A percentile compares a stretch with the other conserved stretches of the same genome.
These are phyloP conservation scores for Fusarium sp. DNA, from an alignment of 2,329 filamentous ascomycete genomes.

Conservation along the genomic window DNA sequence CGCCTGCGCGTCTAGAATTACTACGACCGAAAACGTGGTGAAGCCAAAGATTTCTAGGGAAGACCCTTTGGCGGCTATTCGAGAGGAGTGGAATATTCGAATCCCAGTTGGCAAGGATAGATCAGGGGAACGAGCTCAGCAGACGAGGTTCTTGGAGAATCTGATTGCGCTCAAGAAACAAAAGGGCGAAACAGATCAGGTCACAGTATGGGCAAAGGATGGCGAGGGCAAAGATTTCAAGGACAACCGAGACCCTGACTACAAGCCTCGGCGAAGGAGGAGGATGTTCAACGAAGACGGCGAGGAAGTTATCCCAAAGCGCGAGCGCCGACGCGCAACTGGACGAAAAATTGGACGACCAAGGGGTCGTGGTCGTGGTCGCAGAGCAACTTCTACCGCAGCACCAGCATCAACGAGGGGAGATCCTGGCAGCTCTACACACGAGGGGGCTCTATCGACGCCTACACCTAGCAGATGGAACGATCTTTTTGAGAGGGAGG, in stretches of 20 bases:
- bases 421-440: constrained; percentile 20
- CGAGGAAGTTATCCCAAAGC: constrained; percentile 40
- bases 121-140: constrained; percentile 61
- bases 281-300: constrained; percentile 45
- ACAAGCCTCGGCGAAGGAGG: constrained; percentile 49
- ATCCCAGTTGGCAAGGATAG: constrained; percentile 61
- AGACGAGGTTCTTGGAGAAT: constrained; percentile 72
- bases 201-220: constrained; percentile 69
- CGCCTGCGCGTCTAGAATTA: constrained; percentile 76
- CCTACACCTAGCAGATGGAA: constrained; percentile 53
- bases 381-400: constrained; percentile 5
- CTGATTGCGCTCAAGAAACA: constrained; percentile 74
- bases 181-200: constrained; percentile 73
- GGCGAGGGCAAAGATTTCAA: constrained; percentile 56
- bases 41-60: constrained; percentile 57
- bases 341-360: constrained; percentile 40
- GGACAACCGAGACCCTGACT: constrained; percentile 57
- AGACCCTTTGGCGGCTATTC: constrained; percentile 54
- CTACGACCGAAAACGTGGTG: constrained; percentile 74
- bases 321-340: constrained; percentile 29
- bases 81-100: constrained; percentile 57
- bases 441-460: constrained; percentile 45
- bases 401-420: constrained; percentile 21
- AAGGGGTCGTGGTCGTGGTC: constrained; percentile 34
- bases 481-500: constrained; percentile 46